phyloP scores from a whole-genome alignment of 805 yeast genomes.

The Saccharomyces jurei region DNA sequence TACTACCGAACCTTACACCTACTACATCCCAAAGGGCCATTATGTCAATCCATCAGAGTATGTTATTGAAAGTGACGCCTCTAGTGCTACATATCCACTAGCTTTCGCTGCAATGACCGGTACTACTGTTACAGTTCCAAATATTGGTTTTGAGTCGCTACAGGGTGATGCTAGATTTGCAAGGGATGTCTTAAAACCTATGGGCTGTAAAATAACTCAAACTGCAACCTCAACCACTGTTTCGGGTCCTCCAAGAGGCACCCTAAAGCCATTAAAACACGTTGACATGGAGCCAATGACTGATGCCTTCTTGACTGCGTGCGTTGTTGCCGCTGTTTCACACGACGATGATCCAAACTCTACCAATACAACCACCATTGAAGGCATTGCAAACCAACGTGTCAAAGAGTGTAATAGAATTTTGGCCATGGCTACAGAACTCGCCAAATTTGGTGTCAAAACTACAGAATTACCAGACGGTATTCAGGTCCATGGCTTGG shows the following conservation, averaged over 20 bases:
- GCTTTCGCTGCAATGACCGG: slow-evolving; percentile 98
- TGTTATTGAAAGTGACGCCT: slow-evolving; percentile 92
- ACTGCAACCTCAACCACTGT: slow-evolving; percentile 84
- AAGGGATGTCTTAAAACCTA: slow-evolving; percentile 80
- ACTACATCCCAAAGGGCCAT: slow-evolving; percentile 78
- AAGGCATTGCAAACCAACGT: slow-evolving; percentile 96
- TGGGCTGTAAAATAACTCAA: slow-evolving; percentile 90
- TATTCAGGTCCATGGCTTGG: slow-evolving; percentile 71
- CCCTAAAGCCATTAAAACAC: slow-evolving; percentile 56
- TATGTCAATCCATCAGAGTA: slow-evolving; percentile 79
- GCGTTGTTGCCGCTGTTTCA: slow-evolving; percentile 95
- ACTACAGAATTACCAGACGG: slow-evolving; percentile 90
- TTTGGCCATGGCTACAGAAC: slow-evolving; percentile 83
- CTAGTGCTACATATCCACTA: slow-evolving; percentile 94
- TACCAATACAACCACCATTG: slow-evolving; percentile 58
- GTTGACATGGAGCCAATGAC: slow-evolving; percentile 99
- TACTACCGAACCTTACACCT: slow-evolving; percentile 67
- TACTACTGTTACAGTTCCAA: slow-evolving; percentile 84
- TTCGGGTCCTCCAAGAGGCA: slow-evolving; percentile 72
- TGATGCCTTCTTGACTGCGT: slow-evolving; percentile 93
- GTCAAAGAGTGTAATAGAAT: slow-evolving; percentile 97
- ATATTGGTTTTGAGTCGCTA: slow-evolving; percentile 81
- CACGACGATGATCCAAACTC: slow-evolving; percentile 36
- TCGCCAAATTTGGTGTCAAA: slow-evolving; percentile 82
- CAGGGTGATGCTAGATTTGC: slow-evolving; percentile 98